These are phyloP conservation scores for Diaporthe ampelina DNA, from an alignment of 2,329 filamentous ascomycete genomes.

Conservation along the genomic window DNA sequence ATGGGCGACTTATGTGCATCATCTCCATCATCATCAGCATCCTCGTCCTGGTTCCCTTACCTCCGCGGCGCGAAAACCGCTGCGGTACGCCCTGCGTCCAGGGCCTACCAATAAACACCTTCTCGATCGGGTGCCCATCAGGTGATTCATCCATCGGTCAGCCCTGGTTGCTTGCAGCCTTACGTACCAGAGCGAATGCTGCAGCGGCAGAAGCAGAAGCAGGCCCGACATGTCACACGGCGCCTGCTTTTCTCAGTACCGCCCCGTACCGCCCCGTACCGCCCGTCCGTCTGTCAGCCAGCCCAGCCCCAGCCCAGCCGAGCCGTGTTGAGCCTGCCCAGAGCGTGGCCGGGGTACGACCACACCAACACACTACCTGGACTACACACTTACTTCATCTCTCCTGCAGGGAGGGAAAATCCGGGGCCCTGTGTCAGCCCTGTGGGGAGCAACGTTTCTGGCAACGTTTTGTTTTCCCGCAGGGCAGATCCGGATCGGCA, in stretches of 20 bases:
- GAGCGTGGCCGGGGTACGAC: background rate
- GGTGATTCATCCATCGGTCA: constrained; percentile 8
- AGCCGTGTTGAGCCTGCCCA: background rate
- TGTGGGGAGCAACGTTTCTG: constrained; percentile 27
- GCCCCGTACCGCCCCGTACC: background rate
- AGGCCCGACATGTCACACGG: constrained; percentile 21
- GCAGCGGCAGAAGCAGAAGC: background rate
- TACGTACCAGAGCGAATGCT: constrained; percentile 10
- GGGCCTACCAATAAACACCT: background rate
- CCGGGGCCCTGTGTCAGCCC: constrained; percentile 29
- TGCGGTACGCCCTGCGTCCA: constrained; percentile 14
- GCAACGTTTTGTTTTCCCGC: constrained; percentile 3
- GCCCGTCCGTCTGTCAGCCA: background rate
- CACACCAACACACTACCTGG: no score
- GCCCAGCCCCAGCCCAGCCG: no score
- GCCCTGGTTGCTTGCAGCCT: constrained; percentile 24
- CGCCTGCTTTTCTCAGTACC: background rate
- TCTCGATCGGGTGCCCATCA: background rate
- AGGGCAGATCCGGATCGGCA: constrained; percentile 33
- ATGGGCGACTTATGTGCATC: background rate
- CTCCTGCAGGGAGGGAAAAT: constrained; percentile 21
- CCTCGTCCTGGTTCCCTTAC: background rate
- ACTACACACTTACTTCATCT: background rate
- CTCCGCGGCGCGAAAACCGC: background rate
- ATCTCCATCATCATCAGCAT: background rate